Evolutionary conservation across 371 early-diverging fungal species (phyloP).

Genomic region (Rhizopus sp.): DNA sequence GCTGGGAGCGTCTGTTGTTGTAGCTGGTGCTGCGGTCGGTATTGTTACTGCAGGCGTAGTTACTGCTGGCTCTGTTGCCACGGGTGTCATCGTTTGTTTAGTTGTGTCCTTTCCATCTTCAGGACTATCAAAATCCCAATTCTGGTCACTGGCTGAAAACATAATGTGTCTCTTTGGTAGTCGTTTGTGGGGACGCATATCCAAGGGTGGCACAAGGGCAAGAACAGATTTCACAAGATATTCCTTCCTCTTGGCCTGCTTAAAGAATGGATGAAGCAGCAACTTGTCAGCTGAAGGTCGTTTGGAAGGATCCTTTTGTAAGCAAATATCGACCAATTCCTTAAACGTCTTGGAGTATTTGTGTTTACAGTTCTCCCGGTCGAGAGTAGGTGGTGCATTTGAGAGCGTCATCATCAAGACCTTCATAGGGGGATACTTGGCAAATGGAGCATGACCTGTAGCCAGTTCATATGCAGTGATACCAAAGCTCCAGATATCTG

Average conservation of each 20-base stretch:
- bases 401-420: conserved; percentile 89
- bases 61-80: neutral
- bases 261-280: conserved; percentile 80
- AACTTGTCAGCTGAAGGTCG: conserved; percentile 83
- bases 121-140: conserved; percentile 51
- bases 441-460: conserved; percentile 92
- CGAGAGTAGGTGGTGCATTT: conserved; percentile 87
- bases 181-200: conserved; percentile 57
- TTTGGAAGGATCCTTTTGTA: conserved; percentile 81
- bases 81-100: too few species aligned
- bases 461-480: conserved; percentile 90
- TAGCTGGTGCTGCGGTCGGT: neutral
- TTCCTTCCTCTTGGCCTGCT: conserved; percentile 74
- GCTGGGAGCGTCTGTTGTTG: conserved; percentile 3
- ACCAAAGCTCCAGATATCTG: conserved; percentile 95
- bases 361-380: conserved; percentile 72
- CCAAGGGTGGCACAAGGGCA: conserved; percentile 70
- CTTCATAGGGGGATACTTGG: conserved; percentile 89
- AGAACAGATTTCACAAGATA: conserved; percentile 66
- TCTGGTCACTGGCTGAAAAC: conserved; percentile 32
- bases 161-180: conserved; percentile 38
- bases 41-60: neutral
- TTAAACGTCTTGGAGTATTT: conserved; percentile 79
- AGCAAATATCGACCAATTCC: conserved; percentile 85
- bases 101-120: conserved; percentile 10